phyloP scores from a whole-genome alignment of 148 eudicot genomes.

The Cornus florida region DNA sequence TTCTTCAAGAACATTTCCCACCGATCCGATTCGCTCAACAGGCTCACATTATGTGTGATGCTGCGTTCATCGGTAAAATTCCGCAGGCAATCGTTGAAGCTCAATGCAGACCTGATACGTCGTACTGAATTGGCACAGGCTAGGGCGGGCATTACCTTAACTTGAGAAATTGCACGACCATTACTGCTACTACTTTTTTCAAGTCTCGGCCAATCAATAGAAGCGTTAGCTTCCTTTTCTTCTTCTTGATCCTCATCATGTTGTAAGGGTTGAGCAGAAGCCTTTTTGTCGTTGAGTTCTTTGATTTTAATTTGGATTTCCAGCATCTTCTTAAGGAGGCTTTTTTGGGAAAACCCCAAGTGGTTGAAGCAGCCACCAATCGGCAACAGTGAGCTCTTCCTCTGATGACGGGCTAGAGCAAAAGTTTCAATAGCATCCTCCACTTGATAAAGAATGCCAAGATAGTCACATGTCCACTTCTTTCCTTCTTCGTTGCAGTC shows the following conservation, averaged over 20 bases:
- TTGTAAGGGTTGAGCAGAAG: too few species aligned
- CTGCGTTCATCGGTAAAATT: too few species aligned
- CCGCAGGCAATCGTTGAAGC: too few species aligned
- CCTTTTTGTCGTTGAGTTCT: neutral
- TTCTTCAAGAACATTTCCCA: conserved; percentile 17
- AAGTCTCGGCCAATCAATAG: too few species aligned
- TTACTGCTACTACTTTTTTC: neutral
- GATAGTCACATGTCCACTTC: neutral
- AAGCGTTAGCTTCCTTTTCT: neutral
- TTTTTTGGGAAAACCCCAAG: neutral
- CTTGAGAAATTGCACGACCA: neutral
- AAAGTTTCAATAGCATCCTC: conserved; percentile 28
- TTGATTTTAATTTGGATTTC: neutral
- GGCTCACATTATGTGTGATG: too few species aligned
- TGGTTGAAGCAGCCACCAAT: neutral
- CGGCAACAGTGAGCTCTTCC: conserved; percentile 9
- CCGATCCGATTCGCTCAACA: neutral
- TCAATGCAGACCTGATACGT: too few species aligned
- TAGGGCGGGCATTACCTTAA: neutral
- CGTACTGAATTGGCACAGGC: too few species aligned
- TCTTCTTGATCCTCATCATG: neutral
- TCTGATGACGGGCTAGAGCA: conserved; percentile 16
- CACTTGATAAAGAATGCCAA: conserved; percentile 16
- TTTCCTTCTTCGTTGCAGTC: too few species aligned
- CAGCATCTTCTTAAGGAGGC: neutral